Evolutionary conservation across 192 early-diverging fungal genomes (phyloP), one percentile per base, ranked within the genome.

Genomic region (Dissophora ornata): DNA sequence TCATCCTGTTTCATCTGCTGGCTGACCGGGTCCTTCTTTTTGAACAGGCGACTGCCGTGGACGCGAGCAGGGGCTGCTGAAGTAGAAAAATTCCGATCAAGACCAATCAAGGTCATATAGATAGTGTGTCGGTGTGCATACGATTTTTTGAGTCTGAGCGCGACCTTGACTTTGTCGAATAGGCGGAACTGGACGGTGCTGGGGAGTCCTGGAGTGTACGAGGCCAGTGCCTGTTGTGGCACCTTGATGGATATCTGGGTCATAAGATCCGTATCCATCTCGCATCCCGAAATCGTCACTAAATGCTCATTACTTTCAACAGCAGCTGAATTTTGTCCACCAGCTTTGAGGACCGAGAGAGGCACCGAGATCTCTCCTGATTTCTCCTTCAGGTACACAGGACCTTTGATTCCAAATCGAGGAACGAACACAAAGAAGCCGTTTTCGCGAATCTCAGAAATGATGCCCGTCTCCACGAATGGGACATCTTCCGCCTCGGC

Each of bases 361-460:
- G 92, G 89, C 24, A 91, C 42, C 2, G 77, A 71, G 48, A 85
- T 70, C 18, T 80, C 65, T 0, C 87, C 88, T 13, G 84, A 73
- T 54, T 79, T 87, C 45, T 89, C 89, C 58, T 81, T 82, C 54
- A 92, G 62, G 55, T 89, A 91, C 10, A 93, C 89, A 15, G 90
- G 89, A 1, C 90, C 91, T 26, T 86, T 88, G 46, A 93, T 82
- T 3, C 91, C 92, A 51, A 90, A 86, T 28, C 84, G 87, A 71
- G 85, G 85, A 16, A 86, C 79, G 82, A 82, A 86, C 13, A 86
- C 85, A 75, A 81, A 84, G 57, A 86, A 86, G 4, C 91, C 92
- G 32, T 90, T 90, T 12, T 89, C 83, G 26, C 88, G 83, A 42
- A 93, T 87, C 70, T 93, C 92, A 4, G 88, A 86, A 28, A 93